Percentiles rank a stretch among this genome's conserved stretches.
Evolutionary conservation across 2,329 filamentous ascomycete genomes (phyloP).

Genomic region (Penicillium sp.): DNA sequence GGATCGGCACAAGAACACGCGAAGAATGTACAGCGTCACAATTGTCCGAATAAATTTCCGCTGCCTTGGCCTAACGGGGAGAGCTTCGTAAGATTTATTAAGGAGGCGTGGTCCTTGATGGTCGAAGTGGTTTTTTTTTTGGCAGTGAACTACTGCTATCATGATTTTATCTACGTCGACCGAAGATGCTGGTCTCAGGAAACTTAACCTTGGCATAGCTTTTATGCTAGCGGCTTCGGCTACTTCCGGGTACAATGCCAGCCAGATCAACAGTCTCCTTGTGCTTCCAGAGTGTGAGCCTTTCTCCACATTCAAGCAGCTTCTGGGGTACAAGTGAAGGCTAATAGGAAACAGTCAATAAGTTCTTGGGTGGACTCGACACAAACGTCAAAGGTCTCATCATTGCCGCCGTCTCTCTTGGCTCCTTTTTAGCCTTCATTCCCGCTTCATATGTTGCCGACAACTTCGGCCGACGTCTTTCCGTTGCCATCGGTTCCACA

Average conservation of each 20-base stretch:
- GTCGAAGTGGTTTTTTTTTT: neutral
- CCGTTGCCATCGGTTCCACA: conserved; percentile 43
- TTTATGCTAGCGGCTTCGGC: conserved; percentile 26
- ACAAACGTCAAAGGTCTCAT: conserved; percentile 19
- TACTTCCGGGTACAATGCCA: conserved; percentile 25
- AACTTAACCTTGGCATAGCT: conserved; percentile 21
- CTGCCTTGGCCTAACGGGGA: neutral
- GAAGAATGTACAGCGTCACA: conserved; percentile 3
- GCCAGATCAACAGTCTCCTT: conserved; percentile 25
- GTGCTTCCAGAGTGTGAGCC: conserved; percentile 24
- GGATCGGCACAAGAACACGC: neutral
- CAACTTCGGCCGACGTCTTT: conserved; percentile 45
- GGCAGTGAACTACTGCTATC: neutral
- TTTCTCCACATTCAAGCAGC: neutral
- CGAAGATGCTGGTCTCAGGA: conserved; percentile 17
- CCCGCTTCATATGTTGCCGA: conserved; percentile 35
- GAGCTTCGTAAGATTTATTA: neutral
- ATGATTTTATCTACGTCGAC: conserved; percentile 5
- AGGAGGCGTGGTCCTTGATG: neutral
- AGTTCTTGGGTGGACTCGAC: conserved; percentile 15
- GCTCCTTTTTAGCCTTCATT: conserved; percentile 23
- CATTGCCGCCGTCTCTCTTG: conserved; percentile 24
- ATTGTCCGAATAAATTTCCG: conserved; percentile 9
- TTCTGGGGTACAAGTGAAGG: neutral
- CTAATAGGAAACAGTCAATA: conserved; percentile 13